Evolutionary conservation across 805 yeast genomes (phyloP).

Genomic region (Myxozyma geophila): DNA sequence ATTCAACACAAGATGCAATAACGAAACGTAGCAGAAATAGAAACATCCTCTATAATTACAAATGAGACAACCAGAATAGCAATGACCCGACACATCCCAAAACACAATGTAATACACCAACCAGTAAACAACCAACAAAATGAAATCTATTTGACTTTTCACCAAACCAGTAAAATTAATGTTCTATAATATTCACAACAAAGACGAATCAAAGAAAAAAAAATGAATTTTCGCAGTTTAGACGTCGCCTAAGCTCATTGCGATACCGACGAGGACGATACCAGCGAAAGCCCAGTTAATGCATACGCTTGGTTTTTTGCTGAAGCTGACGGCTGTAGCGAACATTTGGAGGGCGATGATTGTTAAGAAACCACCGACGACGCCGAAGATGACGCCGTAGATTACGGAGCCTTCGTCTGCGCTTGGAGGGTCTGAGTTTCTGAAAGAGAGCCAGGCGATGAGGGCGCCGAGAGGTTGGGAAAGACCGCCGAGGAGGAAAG

Average conservation of each 20-base stretch:
- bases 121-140: background rate
- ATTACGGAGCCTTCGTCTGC: slow-evolving; percentile 42
- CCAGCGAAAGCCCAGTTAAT: slow-evolving; percentile 35
- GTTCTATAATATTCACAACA: background rate
- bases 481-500: slow-evolving; percentile 75
- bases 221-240: background rate
- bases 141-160: background rate
- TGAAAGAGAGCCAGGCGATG: slow-evolving; percentile 60
- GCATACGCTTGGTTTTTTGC: slow-evolving; percentile 29
- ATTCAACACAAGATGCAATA: too few species aligned
- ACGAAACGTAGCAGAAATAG: too few species aligned
- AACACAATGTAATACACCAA: too few species aligned
- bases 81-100: too few species aligned
- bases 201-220: background rate
- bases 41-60: too few species aligned
- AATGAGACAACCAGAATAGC: too few species aligned
- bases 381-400: slow-evolving; percentile 63
- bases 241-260: slow-evolving; percentile 31
- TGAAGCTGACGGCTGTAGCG: slow-evolving; percentile 29
- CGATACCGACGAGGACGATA: slow-evolving; percentile 26
- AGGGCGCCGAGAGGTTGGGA: slow-evolving; percentile 92
- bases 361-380: slow-evolving; percentile 75
- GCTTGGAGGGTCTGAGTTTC: slow-evolving; percentile 21
- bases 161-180: background rate
- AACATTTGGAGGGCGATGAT: slow-evolving; percentile 67